phyloP scores from a whole-genome alignment of 306 rosid genomes.

The Trifolium fragiferum region DNA sequence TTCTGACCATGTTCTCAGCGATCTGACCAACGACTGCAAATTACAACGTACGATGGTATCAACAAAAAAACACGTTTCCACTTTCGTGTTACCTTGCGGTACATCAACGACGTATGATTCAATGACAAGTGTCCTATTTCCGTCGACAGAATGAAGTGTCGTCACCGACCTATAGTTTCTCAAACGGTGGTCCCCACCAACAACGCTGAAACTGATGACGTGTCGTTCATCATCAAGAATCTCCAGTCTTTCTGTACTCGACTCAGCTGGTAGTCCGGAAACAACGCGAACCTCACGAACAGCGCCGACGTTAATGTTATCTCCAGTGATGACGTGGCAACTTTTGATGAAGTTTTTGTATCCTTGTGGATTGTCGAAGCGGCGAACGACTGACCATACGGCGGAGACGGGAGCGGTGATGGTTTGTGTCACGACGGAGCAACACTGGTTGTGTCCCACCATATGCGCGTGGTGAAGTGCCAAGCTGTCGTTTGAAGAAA shows the following conservation, averaged over 20 bases:
- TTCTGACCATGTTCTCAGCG: constrained; percentile 44
- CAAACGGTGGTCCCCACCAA: constrained; percentile 66
- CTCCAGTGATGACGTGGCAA: constrained; percentile 56
- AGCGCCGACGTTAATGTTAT: constrained; percentile 52
- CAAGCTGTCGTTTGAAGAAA: constrained; percentile 23
- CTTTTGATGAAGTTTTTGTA: constrained; percentile 67
- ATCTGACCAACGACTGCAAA: constrained; percentile 60
- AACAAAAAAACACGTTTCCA: constrained; percentile 62
- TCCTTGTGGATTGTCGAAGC: constrained; percentile 61
- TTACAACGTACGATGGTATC: constrained; percentile 69
- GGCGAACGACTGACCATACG: constrained; percentile 67
- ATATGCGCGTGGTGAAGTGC: constrained; percentile 45
- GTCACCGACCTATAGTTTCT: constrained; percentile 67
- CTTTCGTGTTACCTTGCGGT: constrained; percentile 65
- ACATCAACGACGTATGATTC: constrained; percentile 70
- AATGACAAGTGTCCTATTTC: constrained; percentile 49
- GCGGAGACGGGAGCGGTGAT: constrained; percentile 52
- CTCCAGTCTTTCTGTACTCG: constrained; percentile 64
- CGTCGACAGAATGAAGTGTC: constrained; percentile 50
- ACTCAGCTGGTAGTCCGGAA: constrained; percentile 65
- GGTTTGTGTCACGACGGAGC: constrained; percentile 51
- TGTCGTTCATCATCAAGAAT: constrained; percentile 66
- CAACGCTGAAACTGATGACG: constrained; percentile 64
- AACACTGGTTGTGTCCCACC: constrained; percentile 56
- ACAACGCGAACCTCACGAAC: constrained; percentile 66